phyloP scores from a whole-genome alignment of 768 basidiomycete genomes.

The Boletellus ananas region DNA sequence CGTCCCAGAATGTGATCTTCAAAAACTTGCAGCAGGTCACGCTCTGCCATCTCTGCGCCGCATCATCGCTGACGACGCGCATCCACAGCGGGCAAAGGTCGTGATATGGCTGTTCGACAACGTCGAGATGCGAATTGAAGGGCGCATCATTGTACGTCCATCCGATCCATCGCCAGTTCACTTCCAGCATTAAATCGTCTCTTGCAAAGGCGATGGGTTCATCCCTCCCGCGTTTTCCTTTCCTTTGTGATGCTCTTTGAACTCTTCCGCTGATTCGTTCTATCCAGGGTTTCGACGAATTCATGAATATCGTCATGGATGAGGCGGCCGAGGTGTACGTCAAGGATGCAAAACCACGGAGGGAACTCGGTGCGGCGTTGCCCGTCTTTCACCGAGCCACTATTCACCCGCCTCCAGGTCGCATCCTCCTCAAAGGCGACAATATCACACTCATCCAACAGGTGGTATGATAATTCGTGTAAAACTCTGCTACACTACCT shows the following conservation, averaged over 20 bases:
- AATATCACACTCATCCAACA: conserved; percentile 98
- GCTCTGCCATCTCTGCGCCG: background rate
- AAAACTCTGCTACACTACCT: conserved; percentile 12
- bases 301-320: conserved; percentile 97
- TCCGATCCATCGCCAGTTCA: conserved; percentile 20
- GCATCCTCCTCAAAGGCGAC: conserved; percentile 94
- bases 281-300: conserved; percentile 93
- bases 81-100: conserved; percentile 70
- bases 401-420: conserved; percentile 48
- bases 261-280: conserved; percentile 22
- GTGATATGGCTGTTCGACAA: conserved; percentile 97
- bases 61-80: conserved; percentile 8
- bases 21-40: conserved; percentile 88
- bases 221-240: conserved; percentile 5
- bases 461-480: conserved; percentile 28
- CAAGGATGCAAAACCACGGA: conserved; percentile 81
- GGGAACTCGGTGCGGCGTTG: conserved; percentile 69
- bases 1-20: conserved; percentile 87
- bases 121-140: conserved; percentile 94
- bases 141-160: conserved; percentile 84
- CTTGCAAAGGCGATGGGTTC: conserved; percentile 35
- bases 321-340: conserved; percentile 90
- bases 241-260: background rate
- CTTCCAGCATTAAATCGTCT: conserved; percentile 39
- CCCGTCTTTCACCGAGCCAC: background rate